Percentiles rank a stretch among this genome's conserved stretches.
Conservation (phyloP, 2,329 filamentous ascomycete species). For the Epichloe festucae region DNA sequence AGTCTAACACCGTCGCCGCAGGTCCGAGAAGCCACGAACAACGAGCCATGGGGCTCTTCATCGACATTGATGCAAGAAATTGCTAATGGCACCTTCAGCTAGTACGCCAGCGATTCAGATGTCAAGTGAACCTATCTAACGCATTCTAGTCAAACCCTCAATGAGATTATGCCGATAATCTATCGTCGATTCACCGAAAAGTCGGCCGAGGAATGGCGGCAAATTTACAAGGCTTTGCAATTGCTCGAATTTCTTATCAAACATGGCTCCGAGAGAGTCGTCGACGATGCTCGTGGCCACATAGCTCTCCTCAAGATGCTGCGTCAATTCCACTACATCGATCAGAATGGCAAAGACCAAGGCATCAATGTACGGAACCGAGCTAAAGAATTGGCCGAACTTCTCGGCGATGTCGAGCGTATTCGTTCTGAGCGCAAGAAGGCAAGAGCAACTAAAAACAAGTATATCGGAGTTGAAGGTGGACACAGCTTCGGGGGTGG, state of each 20-base stretch:
- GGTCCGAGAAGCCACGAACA: slow-evolving; percentile 97
- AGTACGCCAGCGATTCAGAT: slow-evolving; percentile 45
- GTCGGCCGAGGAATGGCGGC: slow-evolving; percentile 93
- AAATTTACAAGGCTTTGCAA: slow-evolving; percentile 98
- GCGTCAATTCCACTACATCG: slow-evolving; percentile 93
- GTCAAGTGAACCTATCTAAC: not conserved
- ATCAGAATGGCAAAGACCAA: slow-evolving; percentile 94
- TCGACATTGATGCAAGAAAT: slow-evolving; percentile 92
- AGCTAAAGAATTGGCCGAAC: slow-evolving; percentile 86
- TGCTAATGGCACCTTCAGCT: slow-evolving; percentile 93
- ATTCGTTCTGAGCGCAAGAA: slow-evolving; percentile 81
- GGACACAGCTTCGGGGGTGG: slow-evolving; percentile 51
- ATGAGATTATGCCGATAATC: slow-evolving; percentile 99
- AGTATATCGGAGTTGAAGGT: slow-evolving; percentile 90
- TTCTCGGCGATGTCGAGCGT: slow-evolving; percentile 82
- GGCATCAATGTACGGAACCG: slow-evolving; percentile 95
- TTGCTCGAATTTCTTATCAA: slow-evolving; percentile 95
- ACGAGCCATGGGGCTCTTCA: slow-evolving; percentile 89
- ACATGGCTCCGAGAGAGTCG: slow-evolving; percentile 92
- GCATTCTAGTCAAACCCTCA: slow-evolving; percentile 69
- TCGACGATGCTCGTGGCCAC: slow-evolving; percentile 92
- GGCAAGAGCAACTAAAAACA: slow-evolving; percentile 76
- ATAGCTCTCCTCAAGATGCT: slow-evolving; percentile 96
- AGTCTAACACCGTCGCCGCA: slow-evolving; percentile 21
- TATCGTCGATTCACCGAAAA: slow-evolving; percentile 99